phyloP scores from a whole-genome alignment of 495 filamentous ascomycete genomes.

The Sporormia fimetaria region DNA sequence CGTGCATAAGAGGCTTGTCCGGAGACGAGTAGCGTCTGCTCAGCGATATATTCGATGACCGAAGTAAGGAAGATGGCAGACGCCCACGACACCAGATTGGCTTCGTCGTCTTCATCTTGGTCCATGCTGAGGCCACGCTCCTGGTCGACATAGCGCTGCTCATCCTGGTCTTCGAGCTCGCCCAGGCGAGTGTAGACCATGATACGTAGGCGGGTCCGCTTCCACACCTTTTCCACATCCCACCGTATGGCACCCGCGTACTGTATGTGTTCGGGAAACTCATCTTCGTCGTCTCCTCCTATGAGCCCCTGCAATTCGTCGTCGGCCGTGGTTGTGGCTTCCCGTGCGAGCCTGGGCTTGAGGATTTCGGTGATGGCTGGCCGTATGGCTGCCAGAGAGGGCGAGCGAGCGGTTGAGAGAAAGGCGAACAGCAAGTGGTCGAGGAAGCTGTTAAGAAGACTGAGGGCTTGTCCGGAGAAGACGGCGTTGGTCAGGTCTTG shows the following conservation, averaged over 20 bases:
- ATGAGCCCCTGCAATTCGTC: slow-evolving; percentile 84
- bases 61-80: slow-evolving; percentile 94
- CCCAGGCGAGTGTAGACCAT: slow-evolving; percentile 98
- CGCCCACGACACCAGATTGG: slow-evolving; percentile 71
- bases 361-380: slow-evolving; percentile 79
- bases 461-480: slow-evolving; percentile 64
- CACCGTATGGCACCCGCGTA: slow-evolving; percentile 50
- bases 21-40: slow-evolving; percentile 77
- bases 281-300: slow-evolving; percentile 64
- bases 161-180: slow-evolving; percentile 95
- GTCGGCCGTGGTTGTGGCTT: slow-evolving; percentile 78
- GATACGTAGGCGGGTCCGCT: slow-evolving; percentile 76
- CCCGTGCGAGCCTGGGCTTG: slow-evolving; percentile 75
- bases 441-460: slow-evolving; percentile 81
- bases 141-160: slow-evolving; percentile 69
- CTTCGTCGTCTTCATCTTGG: slow-evolving; percentile 35
- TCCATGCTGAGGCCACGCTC: slow-evolving; percentile 49
- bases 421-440: slow-evolving; percentile 89
- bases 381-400: slow-evolving; percentile 63
- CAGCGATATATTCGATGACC: slow-evolving; percentile 86
- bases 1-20: slow-evolving; percentile 78
- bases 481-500: slow-evolving; percentile 54
- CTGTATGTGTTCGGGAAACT: slow-evolving; percentile 44
- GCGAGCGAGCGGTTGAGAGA: slow-evolving; percentile 67
- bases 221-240: slow-evolving; percentile 83